Evolutionary conservation across 495 filamentous ascomycete genomes (phyloP), one percentile per base, ranked within the genome.

Genomic region (Podospora conica): DNA sequence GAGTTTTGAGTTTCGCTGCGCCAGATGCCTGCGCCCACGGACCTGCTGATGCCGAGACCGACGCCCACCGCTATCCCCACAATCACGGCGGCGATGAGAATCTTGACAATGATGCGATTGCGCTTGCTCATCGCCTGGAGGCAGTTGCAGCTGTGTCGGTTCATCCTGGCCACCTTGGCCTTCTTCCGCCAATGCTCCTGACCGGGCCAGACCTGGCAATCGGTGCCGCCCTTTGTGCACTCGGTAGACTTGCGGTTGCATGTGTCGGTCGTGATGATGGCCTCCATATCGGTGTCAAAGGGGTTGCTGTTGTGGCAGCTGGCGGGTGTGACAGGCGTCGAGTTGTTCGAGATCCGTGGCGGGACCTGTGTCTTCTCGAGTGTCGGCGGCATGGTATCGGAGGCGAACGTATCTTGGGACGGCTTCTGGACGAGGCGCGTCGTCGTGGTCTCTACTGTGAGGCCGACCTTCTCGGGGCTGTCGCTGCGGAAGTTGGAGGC

Each of bases 161-260:
- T 80, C 69, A 76, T 77, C 74, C 80, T 80, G 62, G 80, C 79
- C 8, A 75, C 79, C 66, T 76, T 75, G 55, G 80, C 80, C 74
- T 83, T 82, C 54, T 74, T 72, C 60, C 73, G 72, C 81, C 81
- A 83, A 70, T 83, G 79, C 15, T 78, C 79, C 56, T 81, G 77
- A n/a, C 79, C 77, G 28, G 81, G 81, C 81, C 81, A 83, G n/a
- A 80, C 77, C 5, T 74, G 74, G 68, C 78, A 81, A 54, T 83
- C 79, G 31, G 70, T 71, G 53, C 69, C 75, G 7, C 72, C 71
- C 57, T 65, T 74, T 25, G 72, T 72, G 64, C 71, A 70, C 3
- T 72, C 68, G 18, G 73, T 74, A 6, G 78, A 72, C 28, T 74
- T 76, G 27, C 75, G 71, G 68, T 68, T 70, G 53, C 58, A 66